Percentiles rank a stretch among this genome's conserved stretches.
These are phyloP conservation scores for Lasiodiplodia sp. DNA, from an alignment of 2,329 filamentous ascomycete genomes.

Conservation along the genomic window DNA sequence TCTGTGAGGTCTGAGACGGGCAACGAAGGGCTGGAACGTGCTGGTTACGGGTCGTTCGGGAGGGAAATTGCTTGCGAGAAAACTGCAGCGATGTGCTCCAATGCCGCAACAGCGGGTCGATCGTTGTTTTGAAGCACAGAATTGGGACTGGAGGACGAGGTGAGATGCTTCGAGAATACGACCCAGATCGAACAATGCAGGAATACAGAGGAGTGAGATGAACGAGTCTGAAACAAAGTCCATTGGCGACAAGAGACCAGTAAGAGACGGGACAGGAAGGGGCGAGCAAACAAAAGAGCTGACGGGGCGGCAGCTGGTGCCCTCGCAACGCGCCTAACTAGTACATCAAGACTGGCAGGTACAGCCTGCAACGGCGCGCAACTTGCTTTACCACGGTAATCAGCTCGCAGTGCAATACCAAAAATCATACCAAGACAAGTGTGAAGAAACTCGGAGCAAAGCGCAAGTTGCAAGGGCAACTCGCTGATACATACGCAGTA, in stretches of 20 bases:
- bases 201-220: slow-evolving; percentile 38
- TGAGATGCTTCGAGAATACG: slow-evolving; percentile 23
- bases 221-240: background rate
- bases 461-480: no score
- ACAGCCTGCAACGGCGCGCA: no score
- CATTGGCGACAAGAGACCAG: background rate
- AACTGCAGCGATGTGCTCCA: background rate
- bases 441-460: no score
- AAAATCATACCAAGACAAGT: no score
- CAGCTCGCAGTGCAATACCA: no score
- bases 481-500: no score
- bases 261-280: slow-evolving; percentile 1
- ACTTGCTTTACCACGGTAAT: no score
- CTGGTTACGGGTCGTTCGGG: background rate
- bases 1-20: background rate
- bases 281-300: background rate
- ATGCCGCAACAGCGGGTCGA: background rate
- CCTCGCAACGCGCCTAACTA: background rate
- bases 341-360: background rate
- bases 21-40: background rate
- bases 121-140: background rate
- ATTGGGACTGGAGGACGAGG: background rate
- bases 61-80: background rate
- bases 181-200: slow-evolving; percentile 39
- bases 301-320: background rate